Conservation (phyloP, 2,329 filamentous ascomycete genomes). For the Huntiella omanensis region DNA sequence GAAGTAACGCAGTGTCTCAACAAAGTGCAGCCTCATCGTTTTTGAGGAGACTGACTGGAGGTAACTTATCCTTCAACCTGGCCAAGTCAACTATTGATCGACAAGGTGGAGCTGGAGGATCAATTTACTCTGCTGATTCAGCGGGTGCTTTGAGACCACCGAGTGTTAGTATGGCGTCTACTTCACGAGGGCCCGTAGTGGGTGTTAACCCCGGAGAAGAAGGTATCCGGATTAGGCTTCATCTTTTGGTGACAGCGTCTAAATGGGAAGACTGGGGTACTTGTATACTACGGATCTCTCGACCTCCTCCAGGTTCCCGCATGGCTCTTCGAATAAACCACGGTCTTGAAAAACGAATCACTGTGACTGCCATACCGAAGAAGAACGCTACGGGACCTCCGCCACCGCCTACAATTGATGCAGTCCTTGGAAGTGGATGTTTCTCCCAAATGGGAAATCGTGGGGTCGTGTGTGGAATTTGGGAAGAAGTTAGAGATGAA, state of each 20-base stretch:
- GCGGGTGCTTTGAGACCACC: slow-evolving; percentile 36
- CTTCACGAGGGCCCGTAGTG: slow-evolving; percentile 22
- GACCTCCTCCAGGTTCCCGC: slow-evolving; percentile 43
- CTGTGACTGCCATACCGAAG: slow-evolving; percentile 55
- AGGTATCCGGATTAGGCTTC: slow-evolving; percentile 72
- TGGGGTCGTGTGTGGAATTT: slow-evolving; percentile 76
- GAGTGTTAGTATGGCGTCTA: slow-evolving; percentile 32
- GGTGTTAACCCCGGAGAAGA: slow-evolving; percentile 44
- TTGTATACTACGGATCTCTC: slow-evolving; percentile 64
- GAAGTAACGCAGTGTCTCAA: slow-evolving; percentile 40
- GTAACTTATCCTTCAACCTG: slow-evolving; percentile 60
- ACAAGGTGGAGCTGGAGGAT: slow-evolving; percentile 33
- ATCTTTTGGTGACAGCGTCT: slow-evolving; percentile 53
- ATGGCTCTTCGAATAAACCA: slow-evolving; percentile 41
- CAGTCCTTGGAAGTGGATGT: slow-evolving; percentile 64
- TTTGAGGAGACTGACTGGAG: slow-evolving; percentile 56
- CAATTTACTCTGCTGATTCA: slow-evolving; percentile 41
- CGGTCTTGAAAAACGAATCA: slow-evolving; percentile 65
- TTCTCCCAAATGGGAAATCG: slow-evolving; percentile 70
- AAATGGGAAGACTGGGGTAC: slow-evolving; percentile 89
- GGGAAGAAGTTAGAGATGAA: slow-evolving; percentile 54
- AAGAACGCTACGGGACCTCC: slow-evolving; percentile 26
- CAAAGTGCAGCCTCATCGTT: slow-evolving; percentile 58
- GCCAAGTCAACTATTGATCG: slow-evolving; percentile 55
- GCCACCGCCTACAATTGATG: slow-evolving; percentile 55